Conservation (phyloP, 129 eudicot species). For the Flaveria brownii region DNA sequence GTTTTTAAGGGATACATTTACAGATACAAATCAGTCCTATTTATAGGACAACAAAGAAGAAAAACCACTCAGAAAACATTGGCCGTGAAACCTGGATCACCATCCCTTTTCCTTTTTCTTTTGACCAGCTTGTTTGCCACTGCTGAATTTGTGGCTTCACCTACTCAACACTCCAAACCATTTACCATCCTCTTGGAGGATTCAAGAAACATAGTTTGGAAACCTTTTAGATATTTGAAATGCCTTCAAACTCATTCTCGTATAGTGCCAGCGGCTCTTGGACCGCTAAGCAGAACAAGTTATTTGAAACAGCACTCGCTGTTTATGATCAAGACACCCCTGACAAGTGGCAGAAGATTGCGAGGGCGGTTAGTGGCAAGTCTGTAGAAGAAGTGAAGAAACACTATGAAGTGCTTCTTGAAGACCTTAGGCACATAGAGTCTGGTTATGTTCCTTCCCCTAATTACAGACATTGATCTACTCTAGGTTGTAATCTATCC, state of each 20-base stretch:
- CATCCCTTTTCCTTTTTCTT: too few species aligned
- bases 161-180: too few species aligned
- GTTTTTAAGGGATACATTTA: too few species aligned
- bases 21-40: too few species aligned
- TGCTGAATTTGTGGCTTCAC: too few species aligned
- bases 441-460: slow-evolving; percentile 65
- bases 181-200: neutral
- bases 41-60: too few species aligned
- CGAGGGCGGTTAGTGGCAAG: slow-evolving; percentile 64
- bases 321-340: slow-evolving; percentile 62
- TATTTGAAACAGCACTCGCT: slow-evolving; percentile 71
- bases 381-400: slow-evolving; percentile 72
- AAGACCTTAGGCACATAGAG: slow-evolving; percentile 69
- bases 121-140: too few species aligned
- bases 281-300: slow-evolving; percentile 69
- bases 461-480: slow-evolving; percentile 33
- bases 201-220: neutral
- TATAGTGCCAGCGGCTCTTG: slow-evolving; percentile 25
- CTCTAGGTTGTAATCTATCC: neutral
- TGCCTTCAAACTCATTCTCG: slow-evolving; percentile 51
- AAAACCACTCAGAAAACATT: too few species aligned
- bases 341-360: slow-evolving; percentile 73
- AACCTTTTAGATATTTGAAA: slow-evolving; percentile 18
- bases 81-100: too few species aligned
- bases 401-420: slow-evolving; percentile 64